phyloP scores from a whole-genome alignment of 805 yeast species.

The Metschnikowia lochheadii region DNA sequence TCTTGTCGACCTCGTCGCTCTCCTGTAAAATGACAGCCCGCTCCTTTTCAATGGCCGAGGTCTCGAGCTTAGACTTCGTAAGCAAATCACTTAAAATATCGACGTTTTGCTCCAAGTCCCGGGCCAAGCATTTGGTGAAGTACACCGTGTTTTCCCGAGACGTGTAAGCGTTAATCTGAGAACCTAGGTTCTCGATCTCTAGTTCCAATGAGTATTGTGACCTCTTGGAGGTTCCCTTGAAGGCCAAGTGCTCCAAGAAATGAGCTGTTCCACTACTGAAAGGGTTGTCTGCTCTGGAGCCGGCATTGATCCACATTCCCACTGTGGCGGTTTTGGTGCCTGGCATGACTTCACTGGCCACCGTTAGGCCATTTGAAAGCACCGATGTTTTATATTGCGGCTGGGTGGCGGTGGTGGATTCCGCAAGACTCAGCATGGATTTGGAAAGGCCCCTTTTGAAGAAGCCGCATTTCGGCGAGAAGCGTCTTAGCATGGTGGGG shows the following conservation, averaged over 20 bases:
- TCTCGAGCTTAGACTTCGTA: slow-evolving; percentile 79
- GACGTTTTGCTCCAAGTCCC: slow-evolving; percentile 79
- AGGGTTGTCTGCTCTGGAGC: slow-evolving; percentile 91
- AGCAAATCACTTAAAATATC: slow-evolving; percentile 87
- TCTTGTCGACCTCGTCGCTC: slow-evolving; percentile 95
- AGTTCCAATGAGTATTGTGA: slow-evolving; percentile 80
- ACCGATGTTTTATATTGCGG: slow-evolving; percentile 55
- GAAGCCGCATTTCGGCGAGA: not conserved
- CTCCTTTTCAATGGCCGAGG: slow-evolving; percentile 86
- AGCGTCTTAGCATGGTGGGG: slow-evolving; percentile 7
- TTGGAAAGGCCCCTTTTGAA: not conserved
- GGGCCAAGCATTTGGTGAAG: slow-evolving; percentile 81
- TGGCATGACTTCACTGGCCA: slow-evolving; percentile 86
- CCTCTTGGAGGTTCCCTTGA: slow-evolving; percentile 86
- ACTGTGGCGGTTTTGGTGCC: slow-evolving; percentile 92
- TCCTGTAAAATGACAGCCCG: slow-evolving; percentile 95
- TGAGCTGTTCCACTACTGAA: slow-evolving; percentile 93
- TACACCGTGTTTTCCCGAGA: slow-evolving; percentile 97
- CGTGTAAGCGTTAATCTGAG: slow-evolving; percentile 97
- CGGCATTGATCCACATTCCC: slow-evolving; percentile 98
- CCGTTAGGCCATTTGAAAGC: slow-evolving; percentile 87
- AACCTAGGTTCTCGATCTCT: slow-evolving; percentile 94
- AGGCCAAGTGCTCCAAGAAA: slow-evolving; percentile 92
- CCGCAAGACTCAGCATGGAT: not conserved
- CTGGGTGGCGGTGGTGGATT: not conserved